Percentiles rank a stretch among this genome's conserved stretches.
phyloP scores from a whole-genome alignment of 1,284 basidiomycete species.

The Phlebopus sp. region DNA sequence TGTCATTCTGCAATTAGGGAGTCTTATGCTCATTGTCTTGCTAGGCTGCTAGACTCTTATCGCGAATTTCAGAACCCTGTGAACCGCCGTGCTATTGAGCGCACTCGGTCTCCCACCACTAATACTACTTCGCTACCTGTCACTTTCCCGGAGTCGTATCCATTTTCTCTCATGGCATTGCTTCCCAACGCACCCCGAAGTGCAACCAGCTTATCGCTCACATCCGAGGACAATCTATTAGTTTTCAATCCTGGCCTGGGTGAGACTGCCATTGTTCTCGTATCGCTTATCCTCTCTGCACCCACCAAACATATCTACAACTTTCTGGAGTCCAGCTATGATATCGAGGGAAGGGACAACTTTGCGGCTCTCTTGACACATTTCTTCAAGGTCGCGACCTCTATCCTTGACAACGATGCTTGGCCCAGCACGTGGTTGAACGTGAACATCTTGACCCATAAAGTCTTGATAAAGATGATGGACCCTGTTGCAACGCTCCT shows the following conservation, averaged over 20 bases:
- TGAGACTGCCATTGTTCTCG: constrained; percentile 84
- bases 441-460: constrained; percentile 87
- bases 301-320: constrained; percentile 75
- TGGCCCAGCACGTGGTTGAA: constrained; percentile 94
- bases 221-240: constrained; percentile 39
- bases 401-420: constrained; percentile 84
- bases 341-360: constrained; percentile 84
- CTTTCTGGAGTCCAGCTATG: constrained; percentile 77
- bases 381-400: constrained; percentile 81
- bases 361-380: constrained; percentile 70
- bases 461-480: constrained; percentile 85
- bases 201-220: constrained; percentile 39
- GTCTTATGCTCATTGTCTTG: constrained; percentile 16
- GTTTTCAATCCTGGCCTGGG: constrained; percentile 80
- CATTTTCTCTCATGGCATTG: constrained; percentile 80
- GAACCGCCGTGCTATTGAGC: constrained; percentile 69
- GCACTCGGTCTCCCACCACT: constrained; percentile 60
- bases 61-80: constrained; percentile 73
- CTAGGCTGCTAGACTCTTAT: constrained; percentile 71
- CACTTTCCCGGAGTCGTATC: constrained; percentile 92
- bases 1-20: constrained; percentile 1
- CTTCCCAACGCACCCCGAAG: constrained; percentile 53
- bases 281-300: constrained; percentile 79
- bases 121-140: constrained; percentile 68
- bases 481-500: constrained; percentile 79